Evolutionary conservation across 2,329 filamentous ascomycete genomes (phyloP), one percentile per base, ranked within the genome.

Genomic region (Claviceps pazoutovae): DNA sequence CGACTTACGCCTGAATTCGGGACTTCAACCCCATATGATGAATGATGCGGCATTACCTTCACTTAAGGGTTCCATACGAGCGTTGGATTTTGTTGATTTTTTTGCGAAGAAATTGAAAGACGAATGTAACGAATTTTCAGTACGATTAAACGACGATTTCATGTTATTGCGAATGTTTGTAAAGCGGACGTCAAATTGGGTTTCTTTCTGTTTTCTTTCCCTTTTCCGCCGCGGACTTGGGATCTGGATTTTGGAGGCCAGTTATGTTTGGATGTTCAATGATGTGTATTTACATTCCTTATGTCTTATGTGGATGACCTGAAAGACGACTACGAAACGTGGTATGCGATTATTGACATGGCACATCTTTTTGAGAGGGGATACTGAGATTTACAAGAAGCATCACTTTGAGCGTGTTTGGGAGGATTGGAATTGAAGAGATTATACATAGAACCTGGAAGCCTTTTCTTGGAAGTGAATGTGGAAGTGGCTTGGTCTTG

Each of bases 71-170:
- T 34, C 30, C 11, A 34, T 34, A 17, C 39, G 39, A 17, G 17
- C 39, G 16, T 17, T 17, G 39, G 13, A 42, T 16, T n/a, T 39
- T 39, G 30, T 34, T 34, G 30, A 34, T 34, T 34, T 34, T 34
- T 11, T 11, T 11, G 30, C 30, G 30, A 34, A 34, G 30, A 34
- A 11, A 34, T 34, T 9, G 30, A 34, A 34, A 34, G 30, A 44
- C 13, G 42, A 44, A 60, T 62, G 57, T 57, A 54, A 61, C 59
- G 58, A 57, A 59, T 56, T 53, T 21, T 38, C 44, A 36, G 42
- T 45, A 58, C 46, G 56, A 58, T 42, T 68, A 64, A 67, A 69
- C 67, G 67, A 72, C 55, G 53, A 14, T 52, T 56, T 53, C 47
- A 51, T 21, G 44, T 52, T 48, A 37, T 43, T 26, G 17, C 36